Evolutionary conservation across 2,329 filamentous ascomycete species (phyloP).

Genomic region (Pyrenochaeta sp.): DNA sequence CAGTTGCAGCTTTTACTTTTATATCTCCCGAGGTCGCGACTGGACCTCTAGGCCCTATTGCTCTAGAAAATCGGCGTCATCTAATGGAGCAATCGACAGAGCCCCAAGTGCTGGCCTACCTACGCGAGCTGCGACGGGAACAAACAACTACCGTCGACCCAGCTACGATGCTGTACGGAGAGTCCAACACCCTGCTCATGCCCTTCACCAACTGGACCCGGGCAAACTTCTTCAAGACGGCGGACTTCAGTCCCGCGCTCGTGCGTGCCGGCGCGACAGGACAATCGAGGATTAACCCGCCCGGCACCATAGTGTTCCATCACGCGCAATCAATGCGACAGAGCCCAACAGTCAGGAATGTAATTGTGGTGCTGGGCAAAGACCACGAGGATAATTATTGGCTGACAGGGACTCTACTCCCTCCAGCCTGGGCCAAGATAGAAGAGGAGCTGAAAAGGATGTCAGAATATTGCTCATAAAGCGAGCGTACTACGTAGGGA

Average conservation of each 20-base stretch:
- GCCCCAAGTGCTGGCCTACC: constrained; percentile 25
- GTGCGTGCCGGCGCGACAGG: constrained; percentile 9
- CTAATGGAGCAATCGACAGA: constrained; percentile 24
- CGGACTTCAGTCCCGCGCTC: constrained; percentile 29
- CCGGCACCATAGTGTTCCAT: constrained; percentile 20
- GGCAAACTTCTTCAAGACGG: constrained; percentile 16
- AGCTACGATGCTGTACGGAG: constrained; percentile 23
- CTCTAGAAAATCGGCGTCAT: constrained; percentile 18
- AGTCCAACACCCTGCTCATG: constrained; percentile 14
- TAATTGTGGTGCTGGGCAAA: constrained; percentile 21
- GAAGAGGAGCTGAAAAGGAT: constrained; percentile 8
- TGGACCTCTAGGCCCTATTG: constrained; percentile 22
- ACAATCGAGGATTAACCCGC: constrained; percentile 10
- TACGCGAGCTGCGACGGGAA: constrained; percentile 19
- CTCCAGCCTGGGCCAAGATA: constrained; percentile 16
- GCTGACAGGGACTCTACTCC: constrained; percentile 14
- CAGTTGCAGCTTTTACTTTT: constrained; percentile 16
- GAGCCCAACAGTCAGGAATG: constrained; percentile 10
- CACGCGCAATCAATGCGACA: constrained; percentile 11
- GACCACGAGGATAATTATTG: constrained; percentile 19
- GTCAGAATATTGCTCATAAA: neutral
- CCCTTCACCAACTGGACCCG: constrained; percentile 23
- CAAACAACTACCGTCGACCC: constrained; percentile 25
- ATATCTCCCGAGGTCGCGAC: constrained; percentile 12
- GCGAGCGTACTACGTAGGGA: too few species aligned